phyloP scores from a whole-genome alignment of 164 flowering plant species.

The Vitis riparia region DNA sequence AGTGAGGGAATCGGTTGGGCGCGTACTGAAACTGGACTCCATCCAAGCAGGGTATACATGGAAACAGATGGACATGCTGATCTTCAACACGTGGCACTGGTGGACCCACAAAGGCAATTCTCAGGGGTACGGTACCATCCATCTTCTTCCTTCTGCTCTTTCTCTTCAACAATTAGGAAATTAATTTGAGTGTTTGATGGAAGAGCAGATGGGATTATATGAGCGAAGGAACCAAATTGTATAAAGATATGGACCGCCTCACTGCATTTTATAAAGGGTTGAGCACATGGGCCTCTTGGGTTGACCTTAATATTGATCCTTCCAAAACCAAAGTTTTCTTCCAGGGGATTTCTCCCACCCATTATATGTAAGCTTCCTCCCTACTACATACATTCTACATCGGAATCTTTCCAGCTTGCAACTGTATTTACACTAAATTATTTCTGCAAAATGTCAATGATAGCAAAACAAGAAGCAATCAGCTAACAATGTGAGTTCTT shows the following conservation, averaged over 20 bases:
- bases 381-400: no score
- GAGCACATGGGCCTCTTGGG: constrained; percentile 84
- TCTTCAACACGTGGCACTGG: constrained; percentile 96
- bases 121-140: constrained; percentile 50
- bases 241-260: constrained; percentile 75
- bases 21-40: constrained; percentile 59
- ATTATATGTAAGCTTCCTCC: constrained; percentile 51
- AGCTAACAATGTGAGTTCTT: background rate
- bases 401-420: no score
- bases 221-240: constrained; percentile 36
- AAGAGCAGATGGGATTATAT: constrained; percentile 78
- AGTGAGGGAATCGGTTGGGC: constrained; percentile 39
- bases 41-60: constrained; percentile 56
- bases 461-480: no score
- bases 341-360: constrained; percentile 90
- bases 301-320: constrained; percentile 57
- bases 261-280: constrained; percentile 67
- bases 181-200: background rate
- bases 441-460: no score
- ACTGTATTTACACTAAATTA: no score
- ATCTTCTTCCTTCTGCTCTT: no score
- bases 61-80: constrained; percentile 68
- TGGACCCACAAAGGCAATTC: constrained; percentile 78
- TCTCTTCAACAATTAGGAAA: no score
- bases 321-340: constrained; percentile 73